Base-by-base conservation (phyloP, 352 stramenopile species). In the Globisporangium uncinulatum region DNA sequence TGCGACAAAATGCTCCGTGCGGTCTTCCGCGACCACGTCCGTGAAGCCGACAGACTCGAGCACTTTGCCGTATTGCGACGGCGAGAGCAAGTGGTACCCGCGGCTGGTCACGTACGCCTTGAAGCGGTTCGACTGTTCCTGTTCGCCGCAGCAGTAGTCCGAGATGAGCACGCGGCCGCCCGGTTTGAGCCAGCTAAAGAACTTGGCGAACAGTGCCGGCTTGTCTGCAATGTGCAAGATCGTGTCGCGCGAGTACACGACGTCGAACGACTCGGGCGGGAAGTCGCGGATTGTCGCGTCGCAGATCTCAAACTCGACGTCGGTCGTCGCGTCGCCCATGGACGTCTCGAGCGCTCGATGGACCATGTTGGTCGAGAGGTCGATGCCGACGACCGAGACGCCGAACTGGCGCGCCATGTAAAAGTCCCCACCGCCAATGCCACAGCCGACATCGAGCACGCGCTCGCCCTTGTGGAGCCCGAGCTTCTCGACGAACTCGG, bases 351-450 rank as follows among this genome's bases (percentile, higher is more conserved):
- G 66, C 8, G 79, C 76, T 4, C 76, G 76, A 52, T 89, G 74
- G 21, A 89, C 73, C 79, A 89, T 89, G 61, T 89, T 89, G 14
- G 76, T 87, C 19, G 79, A 89, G 14, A 89, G 63, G 59, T 89
- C 79, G 54, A 89, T 89, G 19, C 76, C 79, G 13, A 89, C 70
- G 9, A 89, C 79, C 1, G 87, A 82, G 29, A 87, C 75, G 21
- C 81, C 86, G 31, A 98, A 88, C 53, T 94, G 81, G 43, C 95
- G 94, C 13, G 88, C 88, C 64, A 97, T 87, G 66, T 96, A 97
- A 55, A 94, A 86, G 34, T 87, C 82, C 1, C 88, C 93, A 19
- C 89, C 89, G n/a, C 89, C 89, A 48, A 97, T 95, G 24, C 89
- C 89, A 56, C 89, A 97, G 29, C 89, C 89, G 9, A 97, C 88